Percentiles rank a stretch among this genome's conserved stretches.
Conservation (phyloP, 768 basidiomycete species). For the Leccinum boreale region DNA sequence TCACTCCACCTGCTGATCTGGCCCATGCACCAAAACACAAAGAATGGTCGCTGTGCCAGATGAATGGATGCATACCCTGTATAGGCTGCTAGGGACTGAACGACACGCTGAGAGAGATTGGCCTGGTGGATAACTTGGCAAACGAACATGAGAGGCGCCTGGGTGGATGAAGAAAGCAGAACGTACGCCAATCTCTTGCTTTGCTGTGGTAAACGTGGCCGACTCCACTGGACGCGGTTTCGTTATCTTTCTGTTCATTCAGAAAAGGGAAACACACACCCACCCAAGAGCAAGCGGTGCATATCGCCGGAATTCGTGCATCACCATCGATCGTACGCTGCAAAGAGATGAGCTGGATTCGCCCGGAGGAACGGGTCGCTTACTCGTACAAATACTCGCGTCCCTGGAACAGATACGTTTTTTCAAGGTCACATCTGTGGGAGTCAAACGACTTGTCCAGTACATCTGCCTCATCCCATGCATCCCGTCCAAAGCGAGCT, state of each 20-base stretch:
- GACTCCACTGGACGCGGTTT: slow-evolving; percentile 36
- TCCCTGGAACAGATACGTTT: slow-evolving; percentile 65
- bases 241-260: background rate
- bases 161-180: slow-evolving; percentile 6
- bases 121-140: slow-evolving; percentile 58
- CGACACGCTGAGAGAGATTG: slow-evolving; percentile 54
- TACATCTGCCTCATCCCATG: slow-evolving; percentile 68
- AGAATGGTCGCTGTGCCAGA: slow-evolving; percentile 60
- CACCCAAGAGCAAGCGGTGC: slow-evolving; percentile 59
- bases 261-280: slow-evolving; percentile 27
- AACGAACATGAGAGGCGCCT: slow-evolving; percentile 6
- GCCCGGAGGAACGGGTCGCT: slow-evolving; percentile 25
- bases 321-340: slow-evolving; percentile 69
- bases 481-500: slow-evolving; percentile 59
- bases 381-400: slow-evolving; percentile 78
- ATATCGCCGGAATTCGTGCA: slow-evolving; percentile 64
- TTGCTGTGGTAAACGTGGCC: slow-evolving; percentile 50
- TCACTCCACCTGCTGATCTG: slow-evolving; percentile 54
- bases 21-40: slow-evolving; percentile 73
- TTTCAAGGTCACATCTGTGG: slow-evolving; percentile 66
- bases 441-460: slow-evolving; percentile 60
- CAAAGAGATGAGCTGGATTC: slow-evolving; percentile 1
- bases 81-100: slow-evolving; percentile 56
- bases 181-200: slow-evolving; percentile 67
- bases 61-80: slow-evolving; percentile 49